Evolutionary conservation across 2,329 filamentous ascomycete species (phyloP).

Genomic region (Cucurbitaria berberidis): DNA sequence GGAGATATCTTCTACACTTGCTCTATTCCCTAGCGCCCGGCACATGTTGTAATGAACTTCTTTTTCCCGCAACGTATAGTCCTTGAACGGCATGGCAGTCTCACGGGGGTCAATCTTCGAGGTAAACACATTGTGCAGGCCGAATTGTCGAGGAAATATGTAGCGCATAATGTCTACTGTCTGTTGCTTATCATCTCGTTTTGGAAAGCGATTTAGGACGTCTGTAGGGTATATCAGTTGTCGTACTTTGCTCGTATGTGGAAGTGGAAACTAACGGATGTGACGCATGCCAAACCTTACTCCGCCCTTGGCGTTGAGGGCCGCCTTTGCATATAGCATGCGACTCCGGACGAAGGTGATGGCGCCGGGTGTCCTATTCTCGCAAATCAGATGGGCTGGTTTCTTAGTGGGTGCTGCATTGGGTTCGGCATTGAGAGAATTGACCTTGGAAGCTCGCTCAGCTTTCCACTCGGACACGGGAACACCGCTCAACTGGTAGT

Average conservation of each 20-base stretch:
- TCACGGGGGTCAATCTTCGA: slow-evolving; percentile 68
- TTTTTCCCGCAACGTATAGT: slow-evolving; percentile 84
- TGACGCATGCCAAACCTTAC: slow-evolving; percentile 78
- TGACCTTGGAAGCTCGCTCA: slow-evolving; percentile 7
- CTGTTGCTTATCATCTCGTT: slow-evolving; percentile 56
- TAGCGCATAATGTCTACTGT: slow-evolving; percentile 83
- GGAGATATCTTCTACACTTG: slow-evolving; percentile 16
- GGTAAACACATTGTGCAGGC: slow-evolving; percentile 90
- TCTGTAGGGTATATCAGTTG: slow-evolving; percentile 60
- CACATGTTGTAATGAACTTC: slow-evolving; percentile 65
- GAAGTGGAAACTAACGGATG: slow-evolving; percentile 67
- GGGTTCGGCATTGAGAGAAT: background rate
- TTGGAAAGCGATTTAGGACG: slow-evolving; percentile 74
- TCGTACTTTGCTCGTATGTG: slow-evolving; percentile 3
- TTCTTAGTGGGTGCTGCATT: slow-evolving; percentile 1
- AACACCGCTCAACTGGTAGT: slow-evolving; percentile 78
- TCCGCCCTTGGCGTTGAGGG: slow-evolving; percentile 69
- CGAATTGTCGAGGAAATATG: slow-evolving; percentile 90
- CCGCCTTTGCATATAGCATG: slow-evolving; percentile 83
- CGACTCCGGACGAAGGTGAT: slow-evolving; percentile 81
- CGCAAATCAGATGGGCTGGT: slow-evolving; percentile 4
- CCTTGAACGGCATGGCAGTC: slow-evolving; percentile 76
- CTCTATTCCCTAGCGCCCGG: slow-evolving; percentile 21
- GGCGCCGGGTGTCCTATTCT: slow-evolving; percentile 54
- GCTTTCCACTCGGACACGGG: slow-evolving; percentile 58